These are phyloP conservation scores for Solanum etuberosum DNA, from an alignment of 257 asterid genomes.

Conservation along the genomic window DNA sequence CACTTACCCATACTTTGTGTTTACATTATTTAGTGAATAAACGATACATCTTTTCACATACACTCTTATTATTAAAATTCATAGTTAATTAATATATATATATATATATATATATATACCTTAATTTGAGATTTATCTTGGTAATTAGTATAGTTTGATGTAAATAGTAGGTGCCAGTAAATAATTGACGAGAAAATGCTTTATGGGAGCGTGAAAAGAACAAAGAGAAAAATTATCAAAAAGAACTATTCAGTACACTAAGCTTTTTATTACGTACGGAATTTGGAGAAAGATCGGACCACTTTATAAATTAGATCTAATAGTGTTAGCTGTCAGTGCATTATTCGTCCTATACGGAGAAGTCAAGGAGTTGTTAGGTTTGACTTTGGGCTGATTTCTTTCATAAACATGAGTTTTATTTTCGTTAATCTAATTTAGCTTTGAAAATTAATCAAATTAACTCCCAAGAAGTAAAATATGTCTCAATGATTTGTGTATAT, in stretches of 20 bases:
- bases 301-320: not conserved
- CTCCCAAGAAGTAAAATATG: accelerated
- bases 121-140: not conserved
- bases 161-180: too few species aligned
- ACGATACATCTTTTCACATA: not conserved
- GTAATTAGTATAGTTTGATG: too few species aligned
- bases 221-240: not conserved
- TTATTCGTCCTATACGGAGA: not conserved
- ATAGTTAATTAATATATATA: not conserved
- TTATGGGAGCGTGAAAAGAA: not conserved
- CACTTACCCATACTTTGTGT: too few species aligned
- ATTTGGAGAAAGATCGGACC: accelerated
- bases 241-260: not conserved
- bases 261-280: not conserved
- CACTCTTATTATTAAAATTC: not conserved
- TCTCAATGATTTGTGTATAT: not conserved
- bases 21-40: not conserved
- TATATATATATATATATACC: not conserved
- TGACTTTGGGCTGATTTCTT: not conserved
- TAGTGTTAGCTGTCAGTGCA: not conserved
- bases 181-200: too few species aligned
- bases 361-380: not conserved
- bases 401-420: not conserved
- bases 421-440: too few species aligned
- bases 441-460: too few species aligned